A percentile compares a stretch with the other conserved stretches of the same genome.
phyloP scores from a whole-genome alignment of 2,329 filamentous ascomycete genomes.

The Bipolaris gigantea region DNA sequence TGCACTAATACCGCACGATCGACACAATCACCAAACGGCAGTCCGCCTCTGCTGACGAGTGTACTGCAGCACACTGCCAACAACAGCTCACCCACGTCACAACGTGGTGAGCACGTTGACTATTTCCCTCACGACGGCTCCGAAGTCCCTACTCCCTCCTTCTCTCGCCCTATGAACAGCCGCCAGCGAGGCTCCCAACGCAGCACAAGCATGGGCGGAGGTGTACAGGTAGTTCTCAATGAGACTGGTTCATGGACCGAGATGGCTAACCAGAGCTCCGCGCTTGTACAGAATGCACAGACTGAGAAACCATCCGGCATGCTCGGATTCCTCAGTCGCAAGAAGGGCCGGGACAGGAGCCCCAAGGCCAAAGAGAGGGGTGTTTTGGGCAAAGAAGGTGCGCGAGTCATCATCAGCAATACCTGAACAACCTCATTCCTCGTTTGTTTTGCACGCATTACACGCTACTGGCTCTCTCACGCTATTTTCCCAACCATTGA shows the following conservation, averaged over 20 bases:
- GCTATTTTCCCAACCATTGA: neutral
- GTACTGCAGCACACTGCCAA: constrained; percentile 26
- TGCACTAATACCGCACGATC: constrained; percentile 45
- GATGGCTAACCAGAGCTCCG: constrained; percentile 80
- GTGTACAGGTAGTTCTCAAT: constrained; percentile 88
- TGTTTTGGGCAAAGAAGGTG: constrained; percentile 92
- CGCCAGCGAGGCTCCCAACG: constrained; percentile 64
- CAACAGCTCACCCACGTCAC: constrained; percentile 38
- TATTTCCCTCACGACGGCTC: constrained; percentile 40
- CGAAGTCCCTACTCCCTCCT: constrained; percentile 36
- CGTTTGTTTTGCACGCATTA: neutral
- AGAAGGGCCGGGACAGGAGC: constrained; percentile 86
- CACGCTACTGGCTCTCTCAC: neutral
- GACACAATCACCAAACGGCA: constrained; percentile 53
- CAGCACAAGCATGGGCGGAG: constrained; percentile 76
- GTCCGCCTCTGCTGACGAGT: constrained; percentile 47
- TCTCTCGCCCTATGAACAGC: constrained; percentile 46
- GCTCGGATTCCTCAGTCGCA: constrained; percentile 85
- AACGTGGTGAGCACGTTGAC: constrained; percentile 41
- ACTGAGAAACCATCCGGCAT: constrained; percentile 69
- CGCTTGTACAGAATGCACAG: constrained; percentile 55
- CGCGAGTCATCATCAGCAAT: constrained; percentile 60
- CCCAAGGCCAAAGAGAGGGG: constrained; percentile 93
- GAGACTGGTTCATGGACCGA: constrained; percentile 90
- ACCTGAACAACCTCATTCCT: constrained; percentile 30